Evolutionary conservation across 345 rosid genomes (phyloP).

Genomic region (Euphorbia tirucalli): DNA sequence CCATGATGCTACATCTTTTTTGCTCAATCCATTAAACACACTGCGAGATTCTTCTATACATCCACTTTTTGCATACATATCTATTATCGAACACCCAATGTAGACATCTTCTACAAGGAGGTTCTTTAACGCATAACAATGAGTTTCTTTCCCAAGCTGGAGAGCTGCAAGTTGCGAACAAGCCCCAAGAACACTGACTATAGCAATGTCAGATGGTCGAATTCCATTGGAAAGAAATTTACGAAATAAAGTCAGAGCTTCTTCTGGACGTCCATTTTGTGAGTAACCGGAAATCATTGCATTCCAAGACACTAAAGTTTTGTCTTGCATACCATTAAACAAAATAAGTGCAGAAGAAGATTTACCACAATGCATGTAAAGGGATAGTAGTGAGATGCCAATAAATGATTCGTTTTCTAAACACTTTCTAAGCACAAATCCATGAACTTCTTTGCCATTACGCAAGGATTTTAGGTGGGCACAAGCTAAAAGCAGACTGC

Average conservation of each 20-base stretch:
- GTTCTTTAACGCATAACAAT: conserved; percentile 51
- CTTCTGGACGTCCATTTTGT: conserved; percentile 48
- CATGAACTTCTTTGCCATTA: conserved; percentile 52
- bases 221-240: conserved; percentile 41
- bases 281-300: conserved; percentile 52
- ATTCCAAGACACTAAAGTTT: conserved; percentile 59
- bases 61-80: conserved; percentile 30
- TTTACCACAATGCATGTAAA: conserved; percentile 50
- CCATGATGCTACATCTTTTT: conserved; percentile 18
- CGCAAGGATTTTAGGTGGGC: conserved; percentile 39
- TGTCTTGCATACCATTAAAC: conserved; percentile 47
- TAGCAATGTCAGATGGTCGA: conserved; percentile 43
- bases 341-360: conserved; percentile 36
- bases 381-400: conserved; percentile 44
- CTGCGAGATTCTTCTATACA: conserved; percentile 19
- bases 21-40: conserved; percentile 11
- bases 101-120: conserved; percentile 26
- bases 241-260: conserved; percentile 47
- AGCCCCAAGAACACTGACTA: conserved; percentile 41
- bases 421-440: conserved; percentile 43
- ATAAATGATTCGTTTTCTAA: conserved; percentile 47
- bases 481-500: conserved; percentile 59
- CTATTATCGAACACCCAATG: conserved; percentile 22
- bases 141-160: conserved; percentile 55
- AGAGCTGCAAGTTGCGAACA: conserved; percentile 58